These are phyloP conservation scores for Pythium dissotocum DNA, from an alignment of 352 stramenopile genomes.

Conservation along the genomic window DNA sequence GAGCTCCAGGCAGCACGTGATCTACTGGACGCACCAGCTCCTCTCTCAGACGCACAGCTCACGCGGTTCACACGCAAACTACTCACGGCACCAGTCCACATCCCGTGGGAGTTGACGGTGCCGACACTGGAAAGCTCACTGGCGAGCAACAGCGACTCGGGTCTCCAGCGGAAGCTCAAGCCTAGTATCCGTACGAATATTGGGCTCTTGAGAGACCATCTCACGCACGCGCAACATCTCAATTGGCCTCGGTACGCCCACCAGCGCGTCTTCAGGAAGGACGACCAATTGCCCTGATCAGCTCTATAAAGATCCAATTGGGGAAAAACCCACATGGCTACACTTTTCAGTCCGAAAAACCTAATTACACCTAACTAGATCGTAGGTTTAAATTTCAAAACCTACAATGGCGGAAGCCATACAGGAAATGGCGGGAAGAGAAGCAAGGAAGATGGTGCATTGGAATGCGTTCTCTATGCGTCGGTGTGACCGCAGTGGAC, in stretches of 20 bases:
- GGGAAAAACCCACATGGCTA: constrained; percentile 14
- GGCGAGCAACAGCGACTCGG: constrained; percentile 26
- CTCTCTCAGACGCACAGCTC: constrained; percentile 24
- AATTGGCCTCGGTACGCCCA: constrained; percentile 54
- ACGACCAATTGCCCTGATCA: constrained; percentile 12
- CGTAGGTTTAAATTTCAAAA: not conserved
- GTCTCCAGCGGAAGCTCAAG: constrained; percentile 58
- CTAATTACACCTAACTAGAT: not conserved
- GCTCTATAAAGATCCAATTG: no score
- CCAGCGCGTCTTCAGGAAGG: constrained; percentile 29
- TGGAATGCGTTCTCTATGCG: not conserved
- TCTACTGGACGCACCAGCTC: constrained; percentile 13
- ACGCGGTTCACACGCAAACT: constrained; percentile 44
- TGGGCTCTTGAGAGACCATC: constrained; percentile 55
- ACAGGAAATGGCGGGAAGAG: not conserved
- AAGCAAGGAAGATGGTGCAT: not conserved
- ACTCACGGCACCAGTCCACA: constrained; percentile 48
- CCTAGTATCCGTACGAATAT: constrained; percentile 59
- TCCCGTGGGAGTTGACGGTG: constrained; percentile 73
- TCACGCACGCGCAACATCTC: constrained; percentile 52
- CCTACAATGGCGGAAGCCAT: no score
- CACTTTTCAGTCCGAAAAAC: constrained; percentile 10
- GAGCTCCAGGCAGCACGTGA: constrained; percentile 25
- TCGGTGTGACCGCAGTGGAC: not conserved
- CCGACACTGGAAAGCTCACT: constrained; percentile 25